Base-by-base conservation (phyloP, 345 rosid species). In the Bretschneidera sinensis region DNA sequence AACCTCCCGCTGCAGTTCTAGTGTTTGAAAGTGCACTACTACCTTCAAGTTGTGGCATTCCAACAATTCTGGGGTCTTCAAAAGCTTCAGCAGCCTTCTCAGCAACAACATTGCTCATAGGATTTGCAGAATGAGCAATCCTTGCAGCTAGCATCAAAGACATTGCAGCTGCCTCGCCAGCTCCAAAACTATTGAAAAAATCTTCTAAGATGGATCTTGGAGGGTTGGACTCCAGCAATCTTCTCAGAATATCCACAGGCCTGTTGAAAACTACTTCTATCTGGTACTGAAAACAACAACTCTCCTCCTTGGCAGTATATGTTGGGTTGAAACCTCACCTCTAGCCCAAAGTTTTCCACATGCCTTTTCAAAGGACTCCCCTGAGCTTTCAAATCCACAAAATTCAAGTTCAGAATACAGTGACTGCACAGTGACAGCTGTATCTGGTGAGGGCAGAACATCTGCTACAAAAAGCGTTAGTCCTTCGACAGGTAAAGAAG, bases 91-190 rank as follows among this genome's bases (percentile, higher is more conserved):
- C 97, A 25, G 99, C 99, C 79, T 74, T 94, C 63, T 90, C 99
- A 23, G 95, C 83, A 68, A 83, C 79, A 67, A 55, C 74, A 78
- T 81, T 86, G 78, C 83, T 88, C 64, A 86, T 67, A 65, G 82
- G 81, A 72, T 75, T 79, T 71, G 88, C 99, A 80, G 80, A 86
- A 71, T 79, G 78, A 78, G 86, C 85, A 62, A 94, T 72, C 65
- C 92, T 85, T 17, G 97, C 82, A 72, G 97, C 99, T 52, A 94
- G 76, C 92, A 94, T 81, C 77, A 94, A 81, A 71, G 95, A 94
- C 99, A 90, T 94, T 25, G 95, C 89, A 79, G 99, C 99, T 61
- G 99, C 97, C 84, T 94, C 99, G 21, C 82, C 89, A 75, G 89
- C 88, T 74, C 99, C 99, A 80, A 83, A 94, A 48, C 97, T 95